Evolutionary conservation across 2,329 filamentous ascomycete species (phyloP), one percentile per base, ranked within the genome.

Genomic region (Sclerotinia trifoliorum): DNA sequence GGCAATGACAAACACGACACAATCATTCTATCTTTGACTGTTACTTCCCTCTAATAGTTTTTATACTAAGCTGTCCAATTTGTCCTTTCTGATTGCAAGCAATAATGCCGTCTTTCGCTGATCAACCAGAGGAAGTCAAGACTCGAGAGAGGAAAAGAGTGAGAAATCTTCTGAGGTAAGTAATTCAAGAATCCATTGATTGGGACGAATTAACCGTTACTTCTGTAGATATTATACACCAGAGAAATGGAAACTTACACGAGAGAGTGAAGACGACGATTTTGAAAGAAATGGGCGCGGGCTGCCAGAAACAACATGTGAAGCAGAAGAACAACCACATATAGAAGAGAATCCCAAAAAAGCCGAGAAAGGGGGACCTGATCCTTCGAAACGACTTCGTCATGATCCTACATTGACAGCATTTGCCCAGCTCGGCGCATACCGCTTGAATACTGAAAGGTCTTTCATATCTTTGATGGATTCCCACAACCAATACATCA

Each of bases 381-480:
- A 68, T n/a, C 56, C 67, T 42, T 24, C 55, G 5, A 61, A 69
- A 5, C 39, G 65, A 21, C 66, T 69, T 26, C 44, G 26, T 8
- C 70, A 72, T 60, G 83, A 81, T 73, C 80, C 80, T 1, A 80
- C 79, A 44, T 77, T 84, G 49, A 78, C 78, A 7, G 79, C 80
- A 1, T 78, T 81, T 65, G 77, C 83, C 0, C 84, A 85, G 73
- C 78, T 86, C 8, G 81, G 79, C 5, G 79, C 82, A 0, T 77
- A 84, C 21, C 78, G 81, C 0, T 75, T 85, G 57, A 75, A 80
- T 29, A 79, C 79, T 44, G 79, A 81, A 67, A 80, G 83, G 10
- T 78, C 77, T 52, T 80, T 85, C 71, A 79, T 85, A n/a, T 82
- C 81, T 42, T 63, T 75, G 2, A 72, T 75, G 29, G 72, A 73